These are phyloP conservation scores for Pterulicium gracile DNA, from an alignment of 1,284 basidiomycete genomes.

Conservation along the genomic window DNA sequence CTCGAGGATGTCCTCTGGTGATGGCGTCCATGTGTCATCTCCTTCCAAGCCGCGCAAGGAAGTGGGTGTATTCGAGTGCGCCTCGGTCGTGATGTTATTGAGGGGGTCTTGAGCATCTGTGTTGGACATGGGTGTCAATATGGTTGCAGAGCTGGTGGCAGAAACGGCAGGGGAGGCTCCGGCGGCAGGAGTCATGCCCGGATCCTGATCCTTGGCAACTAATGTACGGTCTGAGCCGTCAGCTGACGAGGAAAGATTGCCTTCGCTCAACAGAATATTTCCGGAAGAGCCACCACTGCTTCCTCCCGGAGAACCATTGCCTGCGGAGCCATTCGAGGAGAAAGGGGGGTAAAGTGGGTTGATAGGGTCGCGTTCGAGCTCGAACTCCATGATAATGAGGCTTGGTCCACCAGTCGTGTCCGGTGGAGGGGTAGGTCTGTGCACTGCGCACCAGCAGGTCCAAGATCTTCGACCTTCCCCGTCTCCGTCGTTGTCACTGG, in stretches of 20 bases:
- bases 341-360: constrained; percentile 62
- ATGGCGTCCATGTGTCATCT: constrained; percentile 36
- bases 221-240: constrained; percentile 22
- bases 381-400: constrained; percentile 71
- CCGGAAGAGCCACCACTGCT: constrained; percentile 5
- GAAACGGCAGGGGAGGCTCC: background rate
- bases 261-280: constrained; percentile 7
- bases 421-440: constrained; percentile 35
- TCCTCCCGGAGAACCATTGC: constrained; percentile 11
- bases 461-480: constrained; percentile 39
- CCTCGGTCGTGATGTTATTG: background rate
- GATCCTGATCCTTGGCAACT: constrained; percentile 9
- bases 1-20: constrained; percentile 55
- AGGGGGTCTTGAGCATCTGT: background rate
- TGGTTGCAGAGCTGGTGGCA: background rate
- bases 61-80: constrained; percentile 6
- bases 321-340: constrained; percentile 13
- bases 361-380: constrained; percentile 62
- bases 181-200: background rate
- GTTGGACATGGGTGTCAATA: background rate
- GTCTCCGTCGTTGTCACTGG: constrained; percentile 20
- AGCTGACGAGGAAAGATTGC: constrained; percentile 5
- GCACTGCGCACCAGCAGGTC: constrained; percentile 81
- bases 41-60: constrained; percentile 20
- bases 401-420: constrained; percentile 15